Percentiles rank a stretch among this genome's conserved stretches.
Conservation (phyloP, 2,329 filamentous ascomycete genomes). For the Lasiodiplodia hormozganensis region DNA sequence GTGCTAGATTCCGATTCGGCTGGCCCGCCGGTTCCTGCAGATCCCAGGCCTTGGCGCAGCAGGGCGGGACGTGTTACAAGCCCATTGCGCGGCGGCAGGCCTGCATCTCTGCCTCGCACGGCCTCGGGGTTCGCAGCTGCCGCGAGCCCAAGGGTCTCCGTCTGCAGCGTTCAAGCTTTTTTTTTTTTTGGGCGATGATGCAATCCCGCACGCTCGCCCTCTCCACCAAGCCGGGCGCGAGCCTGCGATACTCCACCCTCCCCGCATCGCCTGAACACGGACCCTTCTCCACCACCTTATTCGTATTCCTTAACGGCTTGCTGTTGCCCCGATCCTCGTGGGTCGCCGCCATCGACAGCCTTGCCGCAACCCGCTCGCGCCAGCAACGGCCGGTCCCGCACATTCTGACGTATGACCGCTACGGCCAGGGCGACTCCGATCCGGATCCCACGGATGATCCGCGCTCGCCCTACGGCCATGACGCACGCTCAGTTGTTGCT, state of each 20-base stretch:
- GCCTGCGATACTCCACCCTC: slow-evolving; percentile 20
- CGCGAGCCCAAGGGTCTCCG: background rate
- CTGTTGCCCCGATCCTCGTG: slow-evolving; percentile 50
- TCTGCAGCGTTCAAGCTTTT: background rate
- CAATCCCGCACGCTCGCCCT: slow-evolving; percentile 35
- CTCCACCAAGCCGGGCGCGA: slow-evolving; percentile 36
- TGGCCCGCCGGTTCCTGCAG: slow-evolving; percentile 16
- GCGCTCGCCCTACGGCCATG: slow-evolving; percentile 54
- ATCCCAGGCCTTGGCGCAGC: slow-evolving; percentile 16
- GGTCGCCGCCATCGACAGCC: slow-evolving; percentile 43
- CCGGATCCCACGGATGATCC: slow-evolving; percentile 48
- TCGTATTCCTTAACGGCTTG: slow-evolving; percentile 55
- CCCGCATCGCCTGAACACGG: slow-evolving; percentile 20
- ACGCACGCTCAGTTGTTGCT: slow-evolving; percentile 51
- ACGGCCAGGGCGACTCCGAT: slow-evolving; percentile 63
- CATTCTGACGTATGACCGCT: slow-evolving; percentile 65
- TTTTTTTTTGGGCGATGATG: background rate
- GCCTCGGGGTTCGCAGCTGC: background rate
- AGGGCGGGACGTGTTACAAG: slow-evolving; percentile 14
- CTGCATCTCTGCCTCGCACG: background rate
- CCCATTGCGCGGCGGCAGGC: background rate
- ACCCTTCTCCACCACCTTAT: slow-evolving; percentile 45
- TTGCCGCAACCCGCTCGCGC: slow-evolving; percentile 39
- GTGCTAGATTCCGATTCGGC: slow-evolving; percentile 20
- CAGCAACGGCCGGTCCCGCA: slow-evolving; percentile 45